Base-by-base conservation (phyloP, 345 rosid genomes). In the Streptanthus diversifolius region DNA sequence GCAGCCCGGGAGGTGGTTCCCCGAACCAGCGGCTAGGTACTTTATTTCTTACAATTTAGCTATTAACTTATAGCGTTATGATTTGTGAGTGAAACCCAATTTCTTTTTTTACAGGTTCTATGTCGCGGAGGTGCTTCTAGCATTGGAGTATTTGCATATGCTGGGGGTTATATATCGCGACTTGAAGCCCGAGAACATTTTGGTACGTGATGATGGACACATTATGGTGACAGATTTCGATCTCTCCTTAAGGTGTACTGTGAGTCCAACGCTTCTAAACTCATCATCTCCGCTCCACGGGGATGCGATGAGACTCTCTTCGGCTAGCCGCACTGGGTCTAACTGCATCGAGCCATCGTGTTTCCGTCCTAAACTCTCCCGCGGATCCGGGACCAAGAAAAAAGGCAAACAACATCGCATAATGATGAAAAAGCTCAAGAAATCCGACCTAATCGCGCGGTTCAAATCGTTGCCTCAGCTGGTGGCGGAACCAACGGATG, bases 141-240 rank as follows among this genome's bases (percentile, higher is more conserved):
- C 98, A 13, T 72, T 93, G 85, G 98, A 93, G 80, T 93, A 93
- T 75, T 79, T 93, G 81, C 98, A 93, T 84, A 91, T 93, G 98
- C 95, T 93, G 7, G 98, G 98, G 48, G 87, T 93, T 52, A 82
- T 93, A 41, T 93, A 91, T 74, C 82, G 97, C 2, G 98, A 93
- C 81, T 76, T 93, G 80, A 93, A 93, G 81, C 96, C 98, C 0
- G 98, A 93, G 58, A 93, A 93, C 85, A 93, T 93, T 73, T 87
- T 93, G 37, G 98, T 93, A 24, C 87, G 95, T 32, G 98, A 91
- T 61, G 97, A 93, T 77, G 97, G 97, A 70, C 98, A 93, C 68
- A 93, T 93, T 12, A 93, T 93, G 98, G 91, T 93, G 45, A 93
- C 98, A 5, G 98, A 93, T 76, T 93, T 93, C 9, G 98, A 93